Evolutionary conservation across 495 filamentous ascomycete genomes (phyloP), one percentile per base, ranked within the genome.

Genomic region (Cercophora newfieldiana): DNA sequence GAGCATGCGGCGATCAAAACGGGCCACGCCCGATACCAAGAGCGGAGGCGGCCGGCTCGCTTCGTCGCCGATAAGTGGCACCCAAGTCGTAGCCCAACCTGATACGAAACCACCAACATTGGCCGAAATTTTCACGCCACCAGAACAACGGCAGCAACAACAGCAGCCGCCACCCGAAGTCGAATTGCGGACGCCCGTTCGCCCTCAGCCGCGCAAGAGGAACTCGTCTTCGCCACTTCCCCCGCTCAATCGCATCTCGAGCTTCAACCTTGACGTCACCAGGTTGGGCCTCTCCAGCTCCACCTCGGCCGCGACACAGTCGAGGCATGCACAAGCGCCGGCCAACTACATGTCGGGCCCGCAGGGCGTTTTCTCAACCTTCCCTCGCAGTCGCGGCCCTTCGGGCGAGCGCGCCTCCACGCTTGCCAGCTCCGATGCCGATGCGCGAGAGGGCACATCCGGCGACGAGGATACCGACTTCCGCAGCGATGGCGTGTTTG

Each of bases 381-480:
- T 69, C 22, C 67, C 71, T 12, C 71, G 73, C 65, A 72, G 71
- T 30, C 72, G 74, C 16, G 73, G 69, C 6, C 65, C 66, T 12
- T 78, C 76, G 3, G 71, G 71, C 24, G 92, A 97, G 68, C 90
- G 88, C 51, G 85, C 91, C 14, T 94, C 91, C 6, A 96, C 92
- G 1, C 76, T 94, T 25, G 86, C 91, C 37, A 91, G 92, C 33
- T 97, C 94, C 21, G 94, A 99, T 67, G 83, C 83, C 68, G 90
- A 95, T 68, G 86, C 86, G 49, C 88, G 90, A 61, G 88, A 88
- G 19, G 89, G 92, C 64, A 83, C 83, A 12, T 93, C 88, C 1
- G 93, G 94, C 59, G 94, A 96, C 67, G 91, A 96, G 60, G 93
- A 96, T 62, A 88, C 87, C 3, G 93, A 96, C 70, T 88, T 91